A percentile compares a stretch with the other conserved stretches of the same genome.
Conservation (phyloP, 1,139 yeast genomes). For the Hanseniaspora uvarum region DNA sequence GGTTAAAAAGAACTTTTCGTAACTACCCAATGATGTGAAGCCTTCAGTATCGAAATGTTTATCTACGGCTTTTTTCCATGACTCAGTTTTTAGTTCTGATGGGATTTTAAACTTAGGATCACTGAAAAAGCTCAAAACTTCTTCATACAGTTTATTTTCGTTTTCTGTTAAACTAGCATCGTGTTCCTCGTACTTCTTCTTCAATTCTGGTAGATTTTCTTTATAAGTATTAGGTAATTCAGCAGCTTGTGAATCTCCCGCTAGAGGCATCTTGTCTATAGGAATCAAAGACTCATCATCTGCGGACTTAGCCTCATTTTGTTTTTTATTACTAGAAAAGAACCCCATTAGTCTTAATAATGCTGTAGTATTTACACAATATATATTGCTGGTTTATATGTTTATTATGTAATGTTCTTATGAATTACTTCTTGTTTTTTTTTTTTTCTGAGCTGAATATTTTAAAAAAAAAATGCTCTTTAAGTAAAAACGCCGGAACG, state of each 20-base stretch:
- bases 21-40: constrained; percentile 37
- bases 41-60: constrained; percentile 21
- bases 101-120: constrained; percentile 33
- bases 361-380: neutral
- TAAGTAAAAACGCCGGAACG: no score
- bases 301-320: constrained; percentile 4
- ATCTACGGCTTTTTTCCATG: constrained; percentile 31
- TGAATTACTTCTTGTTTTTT: no score
- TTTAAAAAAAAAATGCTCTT: no score
- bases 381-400: neutral
- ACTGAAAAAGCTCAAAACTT: constrained; percentile 50
- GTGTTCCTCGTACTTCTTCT: constrained; percentile 1
- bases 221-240: constrained; percentile 14
- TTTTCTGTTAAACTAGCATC: constrained; percentile 37
- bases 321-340: constrained; percentile 10
- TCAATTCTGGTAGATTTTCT: constrained; percentile 1
- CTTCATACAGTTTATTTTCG: constrained; percentile 47
- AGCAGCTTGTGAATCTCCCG: neutral
- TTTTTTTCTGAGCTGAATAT: no score
- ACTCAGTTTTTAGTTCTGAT: constrained; percentile 22
- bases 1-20: constrained; percentile 80
- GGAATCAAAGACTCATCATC: neutral
- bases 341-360: constrained; percentile 10
- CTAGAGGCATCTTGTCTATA: constrained; percentile 3
- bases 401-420: neutral